Evolutionary conservation across 345 rosid genomes (phyloP).

Genomic region (Ricinus communis): DNA sequence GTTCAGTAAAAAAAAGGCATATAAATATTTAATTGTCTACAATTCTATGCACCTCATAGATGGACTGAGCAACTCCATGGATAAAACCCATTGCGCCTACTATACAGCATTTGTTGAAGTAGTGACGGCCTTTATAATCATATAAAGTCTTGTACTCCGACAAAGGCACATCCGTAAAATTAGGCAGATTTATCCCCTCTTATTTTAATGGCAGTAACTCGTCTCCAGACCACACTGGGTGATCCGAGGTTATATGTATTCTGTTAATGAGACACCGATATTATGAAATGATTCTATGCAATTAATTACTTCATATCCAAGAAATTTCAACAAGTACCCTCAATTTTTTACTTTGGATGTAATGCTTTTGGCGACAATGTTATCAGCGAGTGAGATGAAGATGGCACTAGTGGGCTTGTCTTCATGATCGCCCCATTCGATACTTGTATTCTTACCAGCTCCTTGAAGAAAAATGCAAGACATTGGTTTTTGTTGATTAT

Average conservation of each 20-base stretch:
- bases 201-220: constrained; percentile 37
- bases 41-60: constrained; percentile 32
- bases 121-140: constrained; percentile 42
- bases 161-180: constrained; percentile 32
- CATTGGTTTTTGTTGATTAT: too few relatives aligned
- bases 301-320: too few relatives aligned
- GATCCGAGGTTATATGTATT: constrained; percentile 23
- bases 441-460: constrained; percentile 17
- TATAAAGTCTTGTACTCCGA: constrained; percentile 46
- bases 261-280: constrained; percentile 17
- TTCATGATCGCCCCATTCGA: constrained; percentile 31
- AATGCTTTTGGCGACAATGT: constrained; percentile 31
- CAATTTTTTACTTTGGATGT: constrained; percentile 16
- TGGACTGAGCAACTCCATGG: constrained; percentile 43
- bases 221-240: neutral
- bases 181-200: constrained; percentile 34
- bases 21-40: too few relatives aligned
- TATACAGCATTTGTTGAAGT: constrained; percentile 29
- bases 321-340: too few relatives aligned
- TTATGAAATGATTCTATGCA: too few relatives aligned
- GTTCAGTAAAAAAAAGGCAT: too few relatives aligned
- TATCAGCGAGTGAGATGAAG: constrained; percentile 26
- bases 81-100: constrained; percentile 48
- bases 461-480: constrained; percentile 37
- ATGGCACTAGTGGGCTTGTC: constrained; percentile 12